Base-by-base conservation (phyloP, 495 filamentous ascomycete genomes). In the Podospora pseudopauciseta region DNA sequence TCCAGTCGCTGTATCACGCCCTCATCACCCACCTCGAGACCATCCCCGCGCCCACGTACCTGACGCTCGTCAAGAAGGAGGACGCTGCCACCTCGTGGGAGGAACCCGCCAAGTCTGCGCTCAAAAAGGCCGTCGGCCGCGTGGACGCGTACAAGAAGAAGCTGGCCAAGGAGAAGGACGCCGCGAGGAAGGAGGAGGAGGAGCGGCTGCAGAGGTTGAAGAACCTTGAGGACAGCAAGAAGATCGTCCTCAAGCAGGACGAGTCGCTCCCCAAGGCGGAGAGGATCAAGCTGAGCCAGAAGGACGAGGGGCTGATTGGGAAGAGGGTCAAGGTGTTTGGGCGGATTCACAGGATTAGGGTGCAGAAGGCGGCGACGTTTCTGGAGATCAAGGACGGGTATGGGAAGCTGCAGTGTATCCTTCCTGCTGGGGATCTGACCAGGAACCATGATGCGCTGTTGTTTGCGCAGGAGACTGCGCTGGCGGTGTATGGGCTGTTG, bases 381-480 rank as follows among this genome's bases (percentile, higher is more conserved):
- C 80, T 98, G 70, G 94, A 89, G 13, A 82, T 99, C 49, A 82
- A 88, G 73, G 95, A 97, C 73, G 95, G 95, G 54, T 94, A 94
- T 72, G 94, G 94, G 26, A 88, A 89, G 72, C 81, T 99, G 68
- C 94, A 97, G 84, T 96, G 92, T 70, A 85, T 99, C 70, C 77
- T 99, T 71, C 72, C 77, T 55, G 86, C 91, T 1, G 92, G 93
- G 32, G 85, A 90, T 59, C 82, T 99, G 72, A 90, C 92, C 71
- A 95, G 92, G 83, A 95, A 92, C 30, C 96, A 96, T 83, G 93
- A 98, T 79, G 91, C 92, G 63, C 79, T 97, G 72, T 92, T 90
- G 20, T 87, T 99, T 65, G 94, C 93, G 32, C 87, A 90, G 65
- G 96, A 94, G 78, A 96, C 94, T 23, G 93, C 93, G 39, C 88